A percentile compares a stretch with the other conserved stretches of the same genome.
phyloP scores from a whole-genome alignment of 345 rosid genomes.

The Boechera retrofracta region DNA sequence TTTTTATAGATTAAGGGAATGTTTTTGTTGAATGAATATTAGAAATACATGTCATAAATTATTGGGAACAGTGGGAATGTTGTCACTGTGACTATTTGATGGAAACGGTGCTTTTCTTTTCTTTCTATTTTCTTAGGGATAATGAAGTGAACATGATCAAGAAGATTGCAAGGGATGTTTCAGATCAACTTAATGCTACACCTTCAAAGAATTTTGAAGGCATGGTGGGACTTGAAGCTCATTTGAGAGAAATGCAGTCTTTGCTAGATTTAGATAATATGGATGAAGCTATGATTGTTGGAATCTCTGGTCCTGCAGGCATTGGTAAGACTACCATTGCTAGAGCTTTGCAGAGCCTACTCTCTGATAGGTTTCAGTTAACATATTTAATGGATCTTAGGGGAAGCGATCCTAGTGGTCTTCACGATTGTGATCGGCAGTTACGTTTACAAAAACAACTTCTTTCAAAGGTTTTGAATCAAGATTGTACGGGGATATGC shows the following conservation, averaged over 20 bases:
- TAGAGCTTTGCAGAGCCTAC: neutral
- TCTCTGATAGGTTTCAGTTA: neutral
- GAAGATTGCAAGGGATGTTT: conserved; percentile 30
- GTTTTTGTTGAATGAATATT: neutral
- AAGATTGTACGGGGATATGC: neutral
- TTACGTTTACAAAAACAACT: neutral
- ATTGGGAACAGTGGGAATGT: too few relatives aligned
- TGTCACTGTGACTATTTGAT: neutral
- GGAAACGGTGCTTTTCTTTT: neutral
- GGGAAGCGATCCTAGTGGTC: neutral
- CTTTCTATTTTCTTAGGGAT: neutral
- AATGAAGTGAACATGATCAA: conserved; percentile 25
- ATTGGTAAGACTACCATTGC: conserved; percentile 31
- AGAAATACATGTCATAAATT: neutral
- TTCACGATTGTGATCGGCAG: conserved; percentile 7
- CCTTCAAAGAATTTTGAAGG: conserved; percentile 9
- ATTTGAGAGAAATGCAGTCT: neutral
- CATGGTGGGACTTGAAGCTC: conserved; percentile 25
- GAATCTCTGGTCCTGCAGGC: neutral
- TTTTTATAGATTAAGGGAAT: neutral
- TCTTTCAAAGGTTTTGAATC: conserved; percentile 8
- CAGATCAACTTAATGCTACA: neutral
- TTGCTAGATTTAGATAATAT: conserved; percentile 10
- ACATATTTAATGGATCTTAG: conserved; percentile 18
- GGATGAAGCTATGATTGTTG: neutral